phyloP scores from a whole-genome alignment of 495 filamentous ascomycete species.

The Achaetomiella virescens region DNA sequence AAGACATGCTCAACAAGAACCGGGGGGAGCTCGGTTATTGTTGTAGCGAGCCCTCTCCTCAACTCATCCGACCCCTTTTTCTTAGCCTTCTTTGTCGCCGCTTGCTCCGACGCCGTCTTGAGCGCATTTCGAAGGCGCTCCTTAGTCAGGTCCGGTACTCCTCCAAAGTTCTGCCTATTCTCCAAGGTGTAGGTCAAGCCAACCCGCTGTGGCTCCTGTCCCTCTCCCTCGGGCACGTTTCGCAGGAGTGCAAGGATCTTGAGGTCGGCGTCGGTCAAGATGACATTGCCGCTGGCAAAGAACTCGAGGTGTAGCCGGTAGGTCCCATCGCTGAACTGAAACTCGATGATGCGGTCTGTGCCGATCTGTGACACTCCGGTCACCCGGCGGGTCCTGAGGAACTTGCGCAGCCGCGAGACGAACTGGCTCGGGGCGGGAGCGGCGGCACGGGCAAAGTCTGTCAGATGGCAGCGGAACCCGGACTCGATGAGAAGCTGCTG shows the following conservation, averaged over 20 bases:
- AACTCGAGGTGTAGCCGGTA: constrained; percentile 91
- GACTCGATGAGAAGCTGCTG: constrained; percentile 89
- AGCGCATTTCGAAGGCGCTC: constrained; percentile 65
- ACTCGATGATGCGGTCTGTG: constrained; percentile 87
- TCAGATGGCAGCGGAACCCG: constrained; percentile 93
- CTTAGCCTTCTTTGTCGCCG: constrained; percentile 62
- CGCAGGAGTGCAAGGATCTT: constrained; percentile 74
- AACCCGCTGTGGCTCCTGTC: constrained; percentile 66
- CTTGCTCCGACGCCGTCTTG: constrained; percentile 49
- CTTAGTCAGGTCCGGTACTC: constrained; percentile 65
- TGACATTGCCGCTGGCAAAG: constrained; percentile 86
- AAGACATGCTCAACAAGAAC: constrained; percentile 83
- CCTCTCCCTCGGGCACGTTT: constrained; percentile 67
- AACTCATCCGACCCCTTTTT: constrained; percentile 68
- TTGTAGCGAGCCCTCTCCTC: constrained; percentile 69
- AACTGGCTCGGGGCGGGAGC: constrained; percentile 77
- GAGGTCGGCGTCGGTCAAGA: constrained; percentile 76
- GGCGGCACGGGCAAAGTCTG: constrained; percentile 77
- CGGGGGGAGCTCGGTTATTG: constrained; percentile 81
- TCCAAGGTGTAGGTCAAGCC: constrained; percentile 74
- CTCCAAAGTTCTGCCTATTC: constrained; percentile 73
- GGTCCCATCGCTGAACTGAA: constrained; percentile 84
- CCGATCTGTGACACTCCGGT: constrained; percentile 79
- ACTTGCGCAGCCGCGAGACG: constrained; percentile 77
- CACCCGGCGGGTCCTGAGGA: constrained; percentile 75